These are phyloP conservation scores for Macrocystidia cucumis DNA, from an alignment of 1,284 basidiomycete genomes.

Conservation along the genomic window DNA sequence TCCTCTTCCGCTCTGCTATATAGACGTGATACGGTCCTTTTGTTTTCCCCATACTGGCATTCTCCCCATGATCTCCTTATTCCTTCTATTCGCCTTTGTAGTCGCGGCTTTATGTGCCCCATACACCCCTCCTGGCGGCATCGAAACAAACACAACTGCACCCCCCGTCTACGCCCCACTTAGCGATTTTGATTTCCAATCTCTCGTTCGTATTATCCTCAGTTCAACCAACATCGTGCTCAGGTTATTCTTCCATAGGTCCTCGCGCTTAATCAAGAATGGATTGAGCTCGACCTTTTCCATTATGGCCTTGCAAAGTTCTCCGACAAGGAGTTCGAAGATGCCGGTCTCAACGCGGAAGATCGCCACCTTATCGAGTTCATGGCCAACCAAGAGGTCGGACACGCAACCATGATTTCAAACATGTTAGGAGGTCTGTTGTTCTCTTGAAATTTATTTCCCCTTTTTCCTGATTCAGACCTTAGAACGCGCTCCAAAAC, in stretches of 20 bases:
- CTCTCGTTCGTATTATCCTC: constrained; percentile 27
- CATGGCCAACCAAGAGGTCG: constrained; percentile 55
- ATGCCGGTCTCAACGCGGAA: constrained; percentile 43
- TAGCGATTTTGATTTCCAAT: constrained; percentile 58
- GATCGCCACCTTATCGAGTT: constrained; percentile 47
- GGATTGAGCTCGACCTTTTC: constrained; percentile 58
- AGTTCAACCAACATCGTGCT: background rate
- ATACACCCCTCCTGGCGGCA: constrained; percentile 17
- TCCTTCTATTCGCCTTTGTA: too few relatives aligned
- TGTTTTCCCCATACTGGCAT: too few relatives aligned
- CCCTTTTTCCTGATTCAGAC: constrained; percentile 1
- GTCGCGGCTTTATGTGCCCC: too few relatives aligned
- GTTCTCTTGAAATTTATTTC: background rate
- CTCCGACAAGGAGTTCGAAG: constrained; percentile 46
- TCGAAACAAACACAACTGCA: constrained; percentile 27
- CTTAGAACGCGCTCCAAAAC: constrained; percentile 30
- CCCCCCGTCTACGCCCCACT: constrained; percentile 40
- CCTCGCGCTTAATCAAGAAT: constrained; percentile 56
- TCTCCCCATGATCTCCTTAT: too few relatives aligned
- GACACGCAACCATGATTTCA: constrained; percentile 39
- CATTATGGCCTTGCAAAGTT: constrained; percentile 50
- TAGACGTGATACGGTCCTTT: too few relatives aligned
- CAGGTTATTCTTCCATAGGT: constrained; percentile 22
- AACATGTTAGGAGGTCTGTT: constrained; percentile 38
- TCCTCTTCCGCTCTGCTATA: too few relatives aligned